Evolutionary conservation across 495 filamentous ascomycete genomes (phyloP).

Genomic region (Xeromyces bisporus): DNA sequence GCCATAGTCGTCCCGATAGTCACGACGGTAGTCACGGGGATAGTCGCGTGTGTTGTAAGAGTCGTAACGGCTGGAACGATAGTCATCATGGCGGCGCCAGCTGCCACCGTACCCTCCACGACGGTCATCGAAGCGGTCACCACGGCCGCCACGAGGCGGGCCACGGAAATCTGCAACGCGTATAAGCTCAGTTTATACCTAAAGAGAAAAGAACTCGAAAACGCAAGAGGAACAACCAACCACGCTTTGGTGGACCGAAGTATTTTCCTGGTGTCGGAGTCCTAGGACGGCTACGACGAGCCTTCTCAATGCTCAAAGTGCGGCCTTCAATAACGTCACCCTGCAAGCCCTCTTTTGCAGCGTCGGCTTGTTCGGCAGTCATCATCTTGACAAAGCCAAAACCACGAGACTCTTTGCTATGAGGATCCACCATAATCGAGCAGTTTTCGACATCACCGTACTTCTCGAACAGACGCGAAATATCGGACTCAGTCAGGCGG

Average conservation of each 20-base stretch:
- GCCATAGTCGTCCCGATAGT: conserved; percentile 33
- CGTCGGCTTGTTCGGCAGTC: conserved; percentile 81
- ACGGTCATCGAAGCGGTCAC: conserved; percentile 38
- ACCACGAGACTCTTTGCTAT: conserved; percentile 93
- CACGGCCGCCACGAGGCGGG: conserved; percentile 28
- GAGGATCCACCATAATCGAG: conserved; percentile 98
- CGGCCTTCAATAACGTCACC: conserved; percentile 91
- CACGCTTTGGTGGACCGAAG: conserved; percentile 95
- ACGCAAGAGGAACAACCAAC: conserved; percentile 35
- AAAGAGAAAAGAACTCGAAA: conserved; percentile 1
- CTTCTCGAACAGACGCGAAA: conserved; percentile 92
- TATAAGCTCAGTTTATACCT: conserved; percentile 2
- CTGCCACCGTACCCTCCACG: conserved; percentile 37
- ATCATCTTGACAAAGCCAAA: conserved; percentile 99
- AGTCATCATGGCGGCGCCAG: conserved; percentile 29
- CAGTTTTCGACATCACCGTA: conserved; percentile 97
- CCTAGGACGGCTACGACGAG: conserved; percentile 79
- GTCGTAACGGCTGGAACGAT: conserved; percentile 36
- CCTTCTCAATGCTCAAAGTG: conserved; percentile 97
- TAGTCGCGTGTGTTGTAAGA: conserved; percentile 36
- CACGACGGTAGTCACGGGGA: conserved; percentile 38
- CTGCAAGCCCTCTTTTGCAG: conserved; percentile 89
- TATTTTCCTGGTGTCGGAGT: conserved; percentile 98
- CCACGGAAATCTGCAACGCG: conserved; percentile 37
- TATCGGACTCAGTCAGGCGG: conserved; percentile 75